Conservation (phyloP, 495 filamentous ascomycete genomes). For the Talaromyces borbonicus region DNA sequence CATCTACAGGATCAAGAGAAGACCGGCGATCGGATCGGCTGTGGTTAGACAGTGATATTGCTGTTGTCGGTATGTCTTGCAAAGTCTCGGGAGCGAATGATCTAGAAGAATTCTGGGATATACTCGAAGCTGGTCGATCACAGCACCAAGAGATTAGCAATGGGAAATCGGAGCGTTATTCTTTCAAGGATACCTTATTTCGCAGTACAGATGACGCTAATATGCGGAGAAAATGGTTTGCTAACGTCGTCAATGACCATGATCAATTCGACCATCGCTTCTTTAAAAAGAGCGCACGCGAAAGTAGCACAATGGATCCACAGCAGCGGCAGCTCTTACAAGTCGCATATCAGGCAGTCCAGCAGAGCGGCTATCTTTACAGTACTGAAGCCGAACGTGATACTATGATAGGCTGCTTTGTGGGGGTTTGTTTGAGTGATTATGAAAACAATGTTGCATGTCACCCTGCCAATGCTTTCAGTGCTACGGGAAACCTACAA, state of each 20-base stretch:
- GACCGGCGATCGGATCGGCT: too few relatives aligned
- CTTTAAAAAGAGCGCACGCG: conserved; percentile 20
- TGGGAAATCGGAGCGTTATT: conserved; percentile 8
- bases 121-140: conserved; percentile 12
- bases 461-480: conserved; percentile 24
- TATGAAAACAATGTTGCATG: conserved; percentile 33
- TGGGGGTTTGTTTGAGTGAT: conserved; percentile 22
- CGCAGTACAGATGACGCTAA: conserved; percentile 15
- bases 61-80: conserved; percentile 39
- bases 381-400: too few relatives aligned
- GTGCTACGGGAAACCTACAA: conserved; percentile 23
- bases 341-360: conserved; percentile 26
- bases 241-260: conserved; percentile 20
- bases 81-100: conserved; percentile 25
- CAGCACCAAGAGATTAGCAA: conserved; percentile 9
- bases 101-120: conserved; percentile 29
- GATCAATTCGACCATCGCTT: conserved; percentile 21
- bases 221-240: conserved; percentile 14
- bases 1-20: too few relatives aligned
- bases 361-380: conserved; percentile 16
- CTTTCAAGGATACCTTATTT: background rate
- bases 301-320: conserved; percentile 34
- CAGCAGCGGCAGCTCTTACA: conserved; percentile 31
- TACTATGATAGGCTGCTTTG: conserved; percentile 27
- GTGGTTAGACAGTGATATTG: conserved; percentile 16